Base-by-base conservation (phyloP, 2,329 filamentous ascomycete genomes). In the Paradendryphiella salina region DNA sequence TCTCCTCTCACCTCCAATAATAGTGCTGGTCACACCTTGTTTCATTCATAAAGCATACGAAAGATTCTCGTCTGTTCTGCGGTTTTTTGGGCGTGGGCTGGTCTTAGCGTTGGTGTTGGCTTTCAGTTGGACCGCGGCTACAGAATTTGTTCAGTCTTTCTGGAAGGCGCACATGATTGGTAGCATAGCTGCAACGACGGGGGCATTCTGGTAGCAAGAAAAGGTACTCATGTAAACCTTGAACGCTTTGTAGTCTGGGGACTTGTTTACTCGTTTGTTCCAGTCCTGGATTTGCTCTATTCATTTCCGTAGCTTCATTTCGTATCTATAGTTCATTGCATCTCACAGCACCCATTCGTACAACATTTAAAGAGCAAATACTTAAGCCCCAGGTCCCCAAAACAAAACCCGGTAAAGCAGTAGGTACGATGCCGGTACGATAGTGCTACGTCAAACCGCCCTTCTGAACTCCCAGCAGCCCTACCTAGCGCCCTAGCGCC, bases 51-150 rank as follows among this genome's bases (percentile, higher is more conserved):
- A 26, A 26, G 23, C 23, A 26, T 26, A 26, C 8, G 10, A 26
- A 26, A 2, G 26, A 39, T 31, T 14, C 11, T 23, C n/a, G 4
- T 20, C 18, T 23, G 15, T n/a, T 14, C 23, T 32, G 15, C 18
- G 17, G 32, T 29, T 14, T 48, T 37, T 34, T 36, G 46, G 40
- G 50, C 21, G 44, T 46, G 42, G 46, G 50, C 50, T 43, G 26
- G 13, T 35, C 49, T 58, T 60, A 58, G 57, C 54, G 57, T 53
- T 57, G 54, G 57, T 50, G 54, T 48, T 48, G 52, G 52, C 39
- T 42, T 57, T 32, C 26, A 31, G 15, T 35, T 45, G 15, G 23
- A 38, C 43, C 36, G 21, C 15, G 28, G 29, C 28, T 29, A 32
- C 36, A 34, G 40, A 28, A 50, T 28, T 38, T 33, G 26, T 38